Conservation (phyloP, 2,329 filamentous ascomycete genomes). For the Exophiala dermatitidis region DNA sequence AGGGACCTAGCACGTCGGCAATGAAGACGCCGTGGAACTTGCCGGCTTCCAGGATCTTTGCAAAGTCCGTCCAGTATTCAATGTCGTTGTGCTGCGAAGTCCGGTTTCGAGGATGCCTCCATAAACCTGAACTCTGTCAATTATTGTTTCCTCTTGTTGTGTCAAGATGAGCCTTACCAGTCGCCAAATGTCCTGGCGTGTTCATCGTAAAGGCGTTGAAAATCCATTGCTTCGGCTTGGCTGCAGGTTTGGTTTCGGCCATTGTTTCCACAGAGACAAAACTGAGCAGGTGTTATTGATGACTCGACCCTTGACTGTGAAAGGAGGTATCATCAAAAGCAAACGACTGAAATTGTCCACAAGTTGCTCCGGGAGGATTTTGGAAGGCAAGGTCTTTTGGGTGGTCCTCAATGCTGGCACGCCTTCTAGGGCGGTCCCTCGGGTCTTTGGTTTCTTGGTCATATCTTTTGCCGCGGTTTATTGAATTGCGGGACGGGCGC, state of each 20-base stretch:
- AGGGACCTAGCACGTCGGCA: not conserved
- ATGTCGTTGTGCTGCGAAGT: not conserved
- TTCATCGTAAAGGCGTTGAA: slow-evolving; percentile 5
- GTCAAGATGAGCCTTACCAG: not conserved
- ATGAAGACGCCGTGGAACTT: slow-evolving; percentile 4
- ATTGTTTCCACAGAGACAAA: not conserved
- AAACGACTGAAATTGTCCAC: too few relatives aligned
- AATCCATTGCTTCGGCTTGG: slow-evolving; percentile 1
- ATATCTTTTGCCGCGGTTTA: too few relatives aligned
- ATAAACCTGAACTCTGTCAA: not conserved
- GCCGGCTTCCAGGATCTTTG: not conserved
- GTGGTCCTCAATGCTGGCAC: too few relatives aligned
- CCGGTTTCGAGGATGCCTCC: not conserved
- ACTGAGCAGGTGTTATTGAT: not conserved
- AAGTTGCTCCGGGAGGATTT: too few relatives aligned
- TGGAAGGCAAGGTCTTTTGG: too few relatives aligned
- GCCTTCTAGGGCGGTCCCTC: too few relatives aligned
- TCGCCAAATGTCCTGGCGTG: not conserved
- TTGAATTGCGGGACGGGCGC: too few relatives aligned
- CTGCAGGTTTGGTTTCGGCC: not conserved
- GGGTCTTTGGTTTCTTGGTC: too few relatives aligned
- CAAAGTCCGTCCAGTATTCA: slow-evolving; percentile 3
- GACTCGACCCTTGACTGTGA: not conserved
- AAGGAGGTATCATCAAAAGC: too few relatives aligned
- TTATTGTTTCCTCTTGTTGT: not conserved